A percentile compares a stretch with the other conserved stretches of the same genome.
phyloP scores from a whole-genome alignment of 2,329 filamentous ascomycete genomes.

The Myriosclerotinia scirpicola region DNA sequence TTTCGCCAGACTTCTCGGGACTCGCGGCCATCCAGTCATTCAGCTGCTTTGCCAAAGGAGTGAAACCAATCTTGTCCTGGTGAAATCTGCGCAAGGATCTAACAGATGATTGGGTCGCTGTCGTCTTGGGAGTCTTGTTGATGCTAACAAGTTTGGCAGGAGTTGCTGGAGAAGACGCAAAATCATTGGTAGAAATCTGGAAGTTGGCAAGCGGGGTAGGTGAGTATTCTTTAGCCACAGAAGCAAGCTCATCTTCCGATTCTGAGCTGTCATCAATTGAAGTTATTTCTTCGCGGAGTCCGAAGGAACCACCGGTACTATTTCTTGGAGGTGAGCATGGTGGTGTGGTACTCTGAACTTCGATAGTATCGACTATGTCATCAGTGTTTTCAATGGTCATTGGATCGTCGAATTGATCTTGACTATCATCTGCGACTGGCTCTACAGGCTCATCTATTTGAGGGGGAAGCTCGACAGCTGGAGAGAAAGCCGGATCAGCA shows the following conservation, averaged over 20 bases:
- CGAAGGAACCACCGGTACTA: conserved; percentile 39
- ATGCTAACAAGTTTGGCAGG: conserved; percentile 42
- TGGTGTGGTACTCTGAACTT: conserved; percentile 32
- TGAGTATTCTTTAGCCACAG: conserved; percentile 37
- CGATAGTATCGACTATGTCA: conserved; percentile 24
- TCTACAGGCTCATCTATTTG: conserved; percentile 27
- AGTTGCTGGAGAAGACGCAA: conserved; percentile 44
- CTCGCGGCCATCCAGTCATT: conserved; percentile 63
- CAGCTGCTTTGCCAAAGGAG: conserved; percentile 61
- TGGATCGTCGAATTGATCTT: conserved; percentile 23
- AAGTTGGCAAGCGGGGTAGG: conserved; percentile 32
- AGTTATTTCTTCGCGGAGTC: conserved; percentile 51
- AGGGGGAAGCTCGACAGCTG: conserved; percentile 19
- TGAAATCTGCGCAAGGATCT: conserved; percentile 19
- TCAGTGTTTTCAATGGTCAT: conserved; percentile 30
- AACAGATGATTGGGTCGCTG: conserved; percentile 9
- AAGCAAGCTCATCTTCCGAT: conserved; percentile 54
- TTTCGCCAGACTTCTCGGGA: conserved; percentile 47
- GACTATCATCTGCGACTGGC: conserved; percentile 5
- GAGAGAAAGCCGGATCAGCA: conserved; percentile 35
- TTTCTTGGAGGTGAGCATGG: conserved; percentile 31
- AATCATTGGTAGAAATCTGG: conserved; percentile 39
- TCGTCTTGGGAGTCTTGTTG: conserved; percentile 33
- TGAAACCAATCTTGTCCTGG: conserved; percentile 54
- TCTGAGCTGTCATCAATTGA: conserved; percentile 51